Conservation (phyloP, 148 eudicot genomes). For the Polygonum aviculare region DNA sequence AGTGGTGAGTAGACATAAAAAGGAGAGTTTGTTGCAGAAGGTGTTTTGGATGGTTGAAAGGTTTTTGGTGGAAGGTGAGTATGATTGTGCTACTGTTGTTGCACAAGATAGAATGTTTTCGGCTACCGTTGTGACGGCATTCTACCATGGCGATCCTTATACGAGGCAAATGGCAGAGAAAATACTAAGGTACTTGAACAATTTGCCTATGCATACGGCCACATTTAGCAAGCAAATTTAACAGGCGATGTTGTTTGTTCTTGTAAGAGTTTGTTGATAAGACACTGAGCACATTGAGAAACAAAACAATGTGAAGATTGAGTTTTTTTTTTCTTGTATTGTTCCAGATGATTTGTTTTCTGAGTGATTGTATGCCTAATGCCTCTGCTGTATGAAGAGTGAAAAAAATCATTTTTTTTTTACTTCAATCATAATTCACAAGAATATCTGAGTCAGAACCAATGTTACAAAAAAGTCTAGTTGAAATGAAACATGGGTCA, state of each 20-base stretch:
- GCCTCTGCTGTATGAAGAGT: neutral
- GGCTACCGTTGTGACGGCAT: conserved; percentile 50
- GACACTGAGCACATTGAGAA: neutral
- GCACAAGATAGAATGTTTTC: conserved; percentile 50
- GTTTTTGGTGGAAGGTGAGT: conserved; percentile 52
- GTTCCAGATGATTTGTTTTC: neutral
- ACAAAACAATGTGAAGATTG: neutral
- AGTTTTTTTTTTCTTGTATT: neutral
- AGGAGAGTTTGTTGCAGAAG: conserved; percentile 53
- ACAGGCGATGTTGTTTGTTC: neutral
- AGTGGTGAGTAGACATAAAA: conserved; percentile 54
- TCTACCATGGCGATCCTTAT: conserved; percentile 62
- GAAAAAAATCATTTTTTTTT: too few relatives aligned
- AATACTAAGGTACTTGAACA: conserved; percentile 55
- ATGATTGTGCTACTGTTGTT: conserved; percentile 33
- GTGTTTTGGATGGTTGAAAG: conserved; percentile 68
- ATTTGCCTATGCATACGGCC: conserved; percentile 42
- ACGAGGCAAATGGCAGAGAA: conserved; percentile 74
- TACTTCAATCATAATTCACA: too few relatives aligned
- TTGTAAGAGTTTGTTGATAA: neutral
- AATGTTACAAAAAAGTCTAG: too few relatives aligned
- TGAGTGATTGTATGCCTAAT: neutral
- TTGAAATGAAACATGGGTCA: too few relatives aligned
- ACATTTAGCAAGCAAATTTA: conserved; percentile 26
- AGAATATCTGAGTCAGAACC: too few relatives aligned